These are phyloP conservation scores for Nannochloris sp. DNA, from an alignment of 139 green algal species.

Conservation along the genomic window DNA sequence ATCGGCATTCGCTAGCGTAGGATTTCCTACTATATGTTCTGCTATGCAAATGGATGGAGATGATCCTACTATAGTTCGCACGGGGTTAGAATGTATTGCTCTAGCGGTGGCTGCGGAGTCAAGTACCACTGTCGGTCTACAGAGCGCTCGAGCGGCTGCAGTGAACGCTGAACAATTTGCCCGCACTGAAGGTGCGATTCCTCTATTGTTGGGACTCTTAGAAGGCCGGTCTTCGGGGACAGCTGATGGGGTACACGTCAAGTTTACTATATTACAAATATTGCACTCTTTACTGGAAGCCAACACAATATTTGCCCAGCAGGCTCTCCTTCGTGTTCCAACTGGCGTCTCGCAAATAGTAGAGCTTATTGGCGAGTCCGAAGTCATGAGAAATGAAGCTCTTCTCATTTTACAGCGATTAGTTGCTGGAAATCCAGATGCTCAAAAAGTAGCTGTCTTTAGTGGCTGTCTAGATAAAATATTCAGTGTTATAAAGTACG, in stretches of 20 bases:
- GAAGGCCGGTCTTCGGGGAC: constrained; percentile 41
- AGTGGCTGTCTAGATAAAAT: constrained; percentile 83
- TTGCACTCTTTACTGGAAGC: constrained; percentile 54
- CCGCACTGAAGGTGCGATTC: constrained; percentile 43
- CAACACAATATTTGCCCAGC: constrained; percentile 3
- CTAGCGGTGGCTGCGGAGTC: not conserved
- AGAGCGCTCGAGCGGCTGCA: constrained; percentile 16
- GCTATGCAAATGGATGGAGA: constrained; percentile 67
- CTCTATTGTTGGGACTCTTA: constrained; percentile 66
- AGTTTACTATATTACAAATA: constrained; percentile 79
- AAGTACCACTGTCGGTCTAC: not conserved
- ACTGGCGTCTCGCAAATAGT: constrained; percentile 61
- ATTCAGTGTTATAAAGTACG: constrained; percentile 55
- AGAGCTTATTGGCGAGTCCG: constrained; percentile 71
- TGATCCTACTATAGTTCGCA: constrained; percentile 69
- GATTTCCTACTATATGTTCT: constrained; percentile 57
- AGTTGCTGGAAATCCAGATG: constrained; percentile 47
- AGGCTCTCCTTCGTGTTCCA: not conserved
- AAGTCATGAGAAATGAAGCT: constrained; percentile 78
- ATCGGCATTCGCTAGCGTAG: constrained; percentile 63
- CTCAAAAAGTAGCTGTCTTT: constrained; percentile 86
- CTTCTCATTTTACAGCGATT: constrained; percentile 73
- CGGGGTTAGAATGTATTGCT: constrained; percentile 70
- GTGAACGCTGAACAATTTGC: constrained; percentile 79
- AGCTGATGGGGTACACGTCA: constrained; percentile 77